Evolutionary conservation across 2,329 filamentous ascomycete species (phyloP).

Genomic region (Paecilomyces fulvus): DNA sequence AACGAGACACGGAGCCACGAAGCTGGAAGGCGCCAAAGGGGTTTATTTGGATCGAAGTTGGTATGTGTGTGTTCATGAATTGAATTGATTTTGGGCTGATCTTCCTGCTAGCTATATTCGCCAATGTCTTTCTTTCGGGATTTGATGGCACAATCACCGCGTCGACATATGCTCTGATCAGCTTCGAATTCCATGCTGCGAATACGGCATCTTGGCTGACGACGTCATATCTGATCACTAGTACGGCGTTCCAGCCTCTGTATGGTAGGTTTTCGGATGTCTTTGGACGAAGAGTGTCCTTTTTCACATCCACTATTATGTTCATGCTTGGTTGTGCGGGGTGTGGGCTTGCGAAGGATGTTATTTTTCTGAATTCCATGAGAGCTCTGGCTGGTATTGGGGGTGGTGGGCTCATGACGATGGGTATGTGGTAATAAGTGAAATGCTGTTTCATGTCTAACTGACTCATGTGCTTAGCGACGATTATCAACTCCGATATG

Average conservation of each 20-base stretch:
- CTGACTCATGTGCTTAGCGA: conserved; percentile 25
- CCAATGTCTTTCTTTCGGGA: conserved; percentile 56
- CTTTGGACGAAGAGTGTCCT: conserved; percentile 52
- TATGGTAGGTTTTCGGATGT: conserved; percentile 67
- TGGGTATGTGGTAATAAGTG: conserved; percentile 37
- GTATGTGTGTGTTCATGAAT: conserved; percentile 15
- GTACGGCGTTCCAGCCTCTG: conserved; percentile 61
- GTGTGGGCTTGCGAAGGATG: conserved; percentile 59
- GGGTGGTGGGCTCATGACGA: conserved; percentile 60
- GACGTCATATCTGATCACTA: conserved; percentile 59
- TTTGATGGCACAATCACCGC: conserved; percentile 40
- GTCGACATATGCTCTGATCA: conserved; percentile 36
- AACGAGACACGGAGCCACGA: conserved; percentile 6
- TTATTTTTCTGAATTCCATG: conserved; percentile 62
- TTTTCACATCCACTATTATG: conserved; percentile 53
- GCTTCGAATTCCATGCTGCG: conserved; percentile 41
- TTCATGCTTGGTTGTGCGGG: conserved; percentile 59
- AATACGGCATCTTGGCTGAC: conserved; percentile 43
- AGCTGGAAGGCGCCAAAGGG: conserved; percentile 43
- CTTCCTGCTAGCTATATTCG: conserved; percentile 44
- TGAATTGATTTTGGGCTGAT: not conserved
- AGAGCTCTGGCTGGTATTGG: conserved; percentile 64
- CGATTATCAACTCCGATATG: conserved; percentile 64
- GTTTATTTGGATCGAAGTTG: conserved; percentile 52
- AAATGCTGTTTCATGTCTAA: not conserved